Evolutionary conservation across 2,329 filamentous ascomycete species (phyloP).

Genomic region (Fusarium subglutinans): DNA sequence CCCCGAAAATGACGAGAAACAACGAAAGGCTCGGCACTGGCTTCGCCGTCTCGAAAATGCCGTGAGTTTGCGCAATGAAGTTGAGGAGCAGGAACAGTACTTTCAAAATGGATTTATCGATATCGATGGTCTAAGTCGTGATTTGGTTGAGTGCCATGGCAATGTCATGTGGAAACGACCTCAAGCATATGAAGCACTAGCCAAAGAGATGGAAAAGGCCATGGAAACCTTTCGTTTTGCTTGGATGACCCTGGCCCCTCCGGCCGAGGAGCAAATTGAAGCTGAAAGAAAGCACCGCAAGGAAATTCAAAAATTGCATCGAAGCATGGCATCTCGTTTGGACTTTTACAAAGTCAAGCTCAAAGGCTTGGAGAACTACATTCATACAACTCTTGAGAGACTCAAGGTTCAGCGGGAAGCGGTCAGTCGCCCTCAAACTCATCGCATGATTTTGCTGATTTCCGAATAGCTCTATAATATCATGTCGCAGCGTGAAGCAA

Average conservation of each 20-base stretch:
- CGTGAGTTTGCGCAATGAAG: constrained; percentile 68
- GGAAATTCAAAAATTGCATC: constrained; percentile 57
- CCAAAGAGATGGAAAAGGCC: constrained; percentile 58
- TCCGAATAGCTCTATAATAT: constrained; percentile 67
- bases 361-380: constrained; percentile 69
- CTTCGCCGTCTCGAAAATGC: constrained; percentile 69
- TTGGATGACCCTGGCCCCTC: constrained; percentile 30
- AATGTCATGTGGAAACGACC: constrained; percentile 71
- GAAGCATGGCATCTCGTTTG: constrained; percentile 62
- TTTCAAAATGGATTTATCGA: constrained; percentile 63
- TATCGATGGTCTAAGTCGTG: constrained; percentile 67
- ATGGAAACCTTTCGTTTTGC: constrained; percentile 55
- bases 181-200: constrained; percentile 66
- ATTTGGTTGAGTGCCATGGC: constrained; percentile 70
- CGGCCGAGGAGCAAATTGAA: constrained; percentile 30
- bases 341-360: constrained; percentile 71
- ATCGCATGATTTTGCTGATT: constrained; percentile 13
- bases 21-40: constrained; percentile 71
- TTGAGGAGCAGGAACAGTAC: constrained; percentile 64
- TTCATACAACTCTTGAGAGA: constrained; percentile 68
- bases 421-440: constrained; percentile 50
- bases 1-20: constrained; percentile 65
- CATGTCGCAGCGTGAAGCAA: constrained; percentile 71
- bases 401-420: constrained; percentile 69
- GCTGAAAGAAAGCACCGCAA: constrained; percentile 44